Conservation (phyloP, 306 rosid species). For the Spatholobus suberectus region DNA sequence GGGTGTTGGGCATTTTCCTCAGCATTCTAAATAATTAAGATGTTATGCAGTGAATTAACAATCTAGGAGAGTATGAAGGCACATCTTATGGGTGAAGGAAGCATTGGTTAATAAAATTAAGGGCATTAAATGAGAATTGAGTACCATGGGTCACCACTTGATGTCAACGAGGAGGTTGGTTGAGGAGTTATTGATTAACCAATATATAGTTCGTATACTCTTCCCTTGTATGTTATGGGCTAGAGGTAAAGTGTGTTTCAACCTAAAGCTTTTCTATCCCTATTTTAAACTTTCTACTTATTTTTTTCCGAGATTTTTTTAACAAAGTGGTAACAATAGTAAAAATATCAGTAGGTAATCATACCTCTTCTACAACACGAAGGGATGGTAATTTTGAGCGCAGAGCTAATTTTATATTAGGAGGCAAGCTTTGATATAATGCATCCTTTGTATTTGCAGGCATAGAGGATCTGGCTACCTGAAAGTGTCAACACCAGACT, state of each 20-base stretch:
- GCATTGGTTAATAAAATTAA: slow-evolving; percentile 17
- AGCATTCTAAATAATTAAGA: neutral
- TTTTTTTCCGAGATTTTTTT: slow-evolving; percentile 11
- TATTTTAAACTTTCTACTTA: neutral
- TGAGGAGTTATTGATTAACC: slow-evolving; percentile 3
- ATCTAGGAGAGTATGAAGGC: neutral
- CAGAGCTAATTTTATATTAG: slow-evolving; percentile 63
- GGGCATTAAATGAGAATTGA: slow-evolving; percentile 7
- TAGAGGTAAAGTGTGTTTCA: slow-evolving; percentile 4
- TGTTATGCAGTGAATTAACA: neutral
- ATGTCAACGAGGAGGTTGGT: slow-evolving; percentile 11
- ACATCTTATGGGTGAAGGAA: neutral
- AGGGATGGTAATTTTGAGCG: slow-evolving; percentile 67
- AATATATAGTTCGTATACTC: neutral
- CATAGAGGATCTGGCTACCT: slow-evolving; percentile 76
- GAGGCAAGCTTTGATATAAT: slow-evolving; percentile 83
- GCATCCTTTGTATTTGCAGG: slow-evolving; percentile 75
- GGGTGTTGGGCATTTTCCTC: neutral
- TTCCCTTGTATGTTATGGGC: slow-evolving; percentile 1
- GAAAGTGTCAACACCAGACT: slow-evolving; percentile 42
- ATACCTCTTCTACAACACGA: slow-evolving; percentile 69
- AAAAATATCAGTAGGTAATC: slow-evolving; percentile 30
- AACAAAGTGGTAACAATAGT: slow-evolving; percentile 3
- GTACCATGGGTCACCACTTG: neutral
- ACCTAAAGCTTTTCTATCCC: slow-evolving; percentile 28